Evolutionary conservation across 352 stramenopile species (phyloP).

Genomic region (Blastocystis sp.): DNA sequence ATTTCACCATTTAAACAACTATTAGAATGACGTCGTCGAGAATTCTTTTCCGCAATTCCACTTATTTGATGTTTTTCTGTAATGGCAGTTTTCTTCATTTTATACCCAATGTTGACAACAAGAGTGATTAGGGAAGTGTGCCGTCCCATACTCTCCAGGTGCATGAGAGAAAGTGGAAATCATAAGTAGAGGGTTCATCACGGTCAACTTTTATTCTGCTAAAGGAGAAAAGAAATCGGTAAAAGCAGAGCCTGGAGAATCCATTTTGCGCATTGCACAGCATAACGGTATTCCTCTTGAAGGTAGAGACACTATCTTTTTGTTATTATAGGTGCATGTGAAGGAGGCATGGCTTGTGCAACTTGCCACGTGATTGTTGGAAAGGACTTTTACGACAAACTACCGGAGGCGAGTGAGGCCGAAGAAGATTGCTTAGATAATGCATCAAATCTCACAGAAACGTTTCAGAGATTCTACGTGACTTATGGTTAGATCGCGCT

Average conservation of each 20-base stretch:
- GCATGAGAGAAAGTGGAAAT: not conserved
- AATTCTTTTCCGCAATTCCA: not conserved
- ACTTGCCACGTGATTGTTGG: constrained; percentile 60
- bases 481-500: constrained; percentile 32
- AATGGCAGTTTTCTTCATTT: not conserved
- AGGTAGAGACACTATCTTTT: not conserved
- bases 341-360: constrained; percentile 54
- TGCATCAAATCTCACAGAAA: constrained; percentile 32
- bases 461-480: not conserved
- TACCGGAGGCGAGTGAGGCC: constrained; percentile 15
- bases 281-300: constrained; percentile 55
- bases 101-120: not conserved
- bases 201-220: constrained; percentile 44
- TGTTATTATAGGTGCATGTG: constrained; percentile 48
- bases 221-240: constrained; percentile 47
- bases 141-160: not conserved
- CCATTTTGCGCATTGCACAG: constrained; percentile 30
- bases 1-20: constrained; percentile 1
- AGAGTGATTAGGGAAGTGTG: not conserved
- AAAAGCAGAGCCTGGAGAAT: constrained; percentile 42
- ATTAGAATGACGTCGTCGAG: not conserved
- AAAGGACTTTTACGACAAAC: constrained; percentile 31
- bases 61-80: not conserved
- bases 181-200: constrained; percentile 11
- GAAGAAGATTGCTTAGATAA: constrained; percentile 60